Conservation (phyloP, 2,329 filamentous ascomycete species). For the Claviceps spartinae region DNA sequence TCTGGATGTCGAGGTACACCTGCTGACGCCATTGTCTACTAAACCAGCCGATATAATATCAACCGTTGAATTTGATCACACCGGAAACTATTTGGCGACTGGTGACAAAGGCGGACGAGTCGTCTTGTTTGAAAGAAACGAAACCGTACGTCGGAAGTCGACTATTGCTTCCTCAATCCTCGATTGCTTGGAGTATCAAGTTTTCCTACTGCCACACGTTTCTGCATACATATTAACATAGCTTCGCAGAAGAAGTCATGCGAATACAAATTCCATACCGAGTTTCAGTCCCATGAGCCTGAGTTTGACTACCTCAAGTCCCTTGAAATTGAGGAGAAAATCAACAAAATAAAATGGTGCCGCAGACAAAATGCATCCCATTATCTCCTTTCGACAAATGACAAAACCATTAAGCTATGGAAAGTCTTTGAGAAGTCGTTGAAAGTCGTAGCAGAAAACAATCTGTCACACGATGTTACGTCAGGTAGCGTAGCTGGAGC, state of each 20-base stretch:
- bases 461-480: constrained; percentile 86
- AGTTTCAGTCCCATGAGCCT: constrained; percentile 98
- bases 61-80: constrained; percentile 82
- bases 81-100: constrained; percentile 79
- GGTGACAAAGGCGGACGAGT: constrained; percentile 80
- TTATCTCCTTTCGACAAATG: constrained; percentile 94
- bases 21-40: constrained; percentile 12
- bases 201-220: not conserved
- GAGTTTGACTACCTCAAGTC: constrained; percentile 99
- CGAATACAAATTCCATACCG: constrained; percentile 99
- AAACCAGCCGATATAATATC: constrained; percentile 72
- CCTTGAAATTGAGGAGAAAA: constrained; percentile 98
- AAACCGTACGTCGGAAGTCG: constrained; percentile 53
- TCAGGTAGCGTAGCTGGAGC: constrained; percentile 59
- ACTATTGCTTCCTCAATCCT: not conserved
- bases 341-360: constrained; percentile 99
- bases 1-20: constrained; percentile 6
- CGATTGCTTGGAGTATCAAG: not conserved
- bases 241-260: constrained; percentile 89
- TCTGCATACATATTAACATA: not conserved
- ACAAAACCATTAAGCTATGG: constrained; percentile 99
- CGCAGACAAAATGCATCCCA: constrained; percentile 95
- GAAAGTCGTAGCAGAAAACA: constrained; percentile 98
- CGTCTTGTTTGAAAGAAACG: constrained; percentile 82
- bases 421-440: constrained; percentile 99